Evolutionary conservation across 2,329 filamentous ascomycete species (phyloP), one percentile per base, ranked within the genome.

Genomic region (Alternaria sp.): DNA sequence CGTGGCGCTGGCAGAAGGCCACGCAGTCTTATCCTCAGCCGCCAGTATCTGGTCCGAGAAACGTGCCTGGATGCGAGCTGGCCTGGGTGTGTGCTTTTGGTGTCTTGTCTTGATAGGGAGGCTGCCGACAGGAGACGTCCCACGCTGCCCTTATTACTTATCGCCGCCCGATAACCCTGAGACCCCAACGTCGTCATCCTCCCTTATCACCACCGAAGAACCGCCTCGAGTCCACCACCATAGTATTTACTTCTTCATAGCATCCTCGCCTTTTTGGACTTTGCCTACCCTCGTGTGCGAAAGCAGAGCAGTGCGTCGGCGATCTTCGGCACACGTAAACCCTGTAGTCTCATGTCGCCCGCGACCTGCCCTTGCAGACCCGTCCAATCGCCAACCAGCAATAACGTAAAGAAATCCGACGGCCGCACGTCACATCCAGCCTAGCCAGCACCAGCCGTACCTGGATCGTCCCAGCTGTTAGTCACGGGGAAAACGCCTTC

Each of bases 401-500:
- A 77, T 79, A 78, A 79, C 77, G 76, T 79, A 79, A 79, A 68
- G 70, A 64, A 65, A 66, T 70, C 69, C 59, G 63, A 50, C 67
- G 61, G 65, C 58, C 46, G 59, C 73, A 76, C 77, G 73, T 79
- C 75, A 78, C 72, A 61, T 45, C 49, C 49, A 59, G 59, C 44
- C 69, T 74, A 64, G 59, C 54, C 59, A 62, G 54, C 55, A 58
- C 59, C 59, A 55, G 61, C 61, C 62, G 62, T 68, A 62, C 65
- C 66, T 67, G 64, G 63, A 49, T 25, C 45, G 46, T 40, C 65
- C 61, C 44, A 25, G 61, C 61, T 63, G 49, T 63, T 72, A 69
- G 74, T 76, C 72, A 74, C 73, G 69, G 67, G 69, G 63, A 54
- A 67, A 66, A 66, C 65, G 62, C 69, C 67, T 67, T 67, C 70